Percentiles rank a stretch among this genome's conserved stretches.
phyloP scores from a whole-genome alignment of 2,329 filamentous ascomycete species.

The Colletotrichum musae region DNA sequence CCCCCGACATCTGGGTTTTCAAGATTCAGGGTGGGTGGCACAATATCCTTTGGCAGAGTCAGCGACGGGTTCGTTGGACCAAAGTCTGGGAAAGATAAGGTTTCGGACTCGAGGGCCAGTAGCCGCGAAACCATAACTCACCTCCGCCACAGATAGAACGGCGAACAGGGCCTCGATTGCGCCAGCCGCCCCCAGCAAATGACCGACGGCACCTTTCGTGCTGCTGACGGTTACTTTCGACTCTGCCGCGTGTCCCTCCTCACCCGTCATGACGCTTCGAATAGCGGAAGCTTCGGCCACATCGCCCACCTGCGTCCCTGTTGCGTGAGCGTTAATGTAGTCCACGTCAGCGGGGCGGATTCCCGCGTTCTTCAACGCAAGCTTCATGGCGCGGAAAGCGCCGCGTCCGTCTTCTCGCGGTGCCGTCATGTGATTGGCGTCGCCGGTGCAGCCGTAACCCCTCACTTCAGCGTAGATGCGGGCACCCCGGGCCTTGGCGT shows the following conservation, averaged over 20 bases:
- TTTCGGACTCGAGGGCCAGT: constrained; percentile 34
- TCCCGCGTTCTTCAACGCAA: constrained; percentile 80
- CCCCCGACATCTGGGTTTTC: constrained; percentile 75
- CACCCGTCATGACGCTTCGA: constrained; percentile 80
- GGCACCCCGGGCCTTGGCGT: constrained; percentile 84
- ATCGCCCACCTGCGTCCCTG: constrained; percentile 88
- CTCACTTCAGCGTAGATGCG: constrained; percentile 89
- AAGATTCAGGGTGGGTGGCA: constrained; percentile 92
- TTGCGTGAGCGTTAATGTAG: constrained; percentile 97
- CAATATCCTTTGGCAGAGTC: constrained; percentile 69
- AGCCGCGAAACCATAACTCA: constrained; percentile 59
- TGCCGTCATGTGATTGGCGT: constrained; percentile 94
- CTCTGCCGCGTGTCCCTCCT: constrained; percentile 74
- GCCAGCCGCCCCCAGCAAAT: constrained; percentile 91
- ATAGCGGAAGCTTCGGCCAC: constrained; percentile 90
- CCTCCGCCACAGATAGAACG: constrained; percentile 83
- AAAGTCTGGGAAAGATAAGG: constrained; percentile 31
- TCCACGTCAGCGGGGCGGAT: constrained; percentile 80
- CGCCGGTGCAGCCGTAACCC: constrained; percentile 92
- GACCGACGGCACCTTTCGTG: constrained; percentile 93
- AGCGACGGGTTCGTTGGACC: constrained; percentile 16
- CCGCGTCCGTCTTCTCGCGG: constrained; percentile 87
- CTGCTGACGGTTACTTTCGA: constrained; percentile 86
- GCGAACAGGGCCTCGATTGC: constrained; percentile 92
- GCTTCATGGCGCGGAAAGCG: constrained; percentile 87